Conservation (phyloP, 192 early-diverging fungal genomes). For the Obelidium mucronatum region DNA sequence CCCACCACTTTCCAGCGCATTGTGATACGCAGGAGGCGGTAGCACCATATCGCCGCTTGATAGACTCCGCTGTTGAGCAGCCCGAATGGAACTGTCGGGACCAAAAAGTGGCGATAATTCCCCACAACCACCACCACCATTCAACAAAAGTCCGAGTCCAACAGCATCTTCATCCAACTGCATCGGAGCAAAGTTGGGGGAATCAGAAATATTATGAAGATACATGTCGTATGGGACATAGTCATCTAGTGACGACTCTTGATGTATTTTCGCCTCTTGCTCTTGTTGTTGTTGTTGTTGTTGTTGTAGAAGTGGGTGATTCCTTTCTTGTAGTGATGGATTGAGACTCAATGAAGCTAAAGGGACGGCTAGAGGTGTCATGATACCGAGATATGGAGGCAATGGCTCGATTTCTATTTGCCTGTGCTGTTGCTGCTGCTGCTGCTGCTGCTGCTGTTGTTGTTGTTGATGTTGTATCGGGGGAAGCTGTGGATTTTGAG, state of each 20-base stretch:
- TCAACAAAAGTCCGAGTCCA: background rate
- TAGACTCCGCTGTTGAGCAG: too few species aligned
- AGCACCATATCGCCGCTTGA: background rate
- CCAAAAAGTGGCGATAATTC: background rate
- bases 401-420: conserved; percentile 13
- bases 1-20: background rate
- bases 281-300: background rate
- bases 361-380: background rate
- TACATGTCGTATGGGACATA: background rate
- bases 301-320: background rate
- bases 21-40: background rate
- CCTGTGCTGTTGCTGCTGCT: too few species aligned
- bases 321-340: too few species aligned
- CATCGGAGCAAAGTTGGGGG: conserved; percentile 2
- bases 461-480: too few species aligned
- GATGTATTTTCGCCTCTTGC: too few species aligned
- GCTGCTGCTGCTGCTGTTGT: too few species aligned
- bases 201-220: background rate
- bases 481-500: too few species aligned
- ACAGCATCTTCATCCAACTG: background rate
- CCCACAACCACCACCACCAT: background rate
- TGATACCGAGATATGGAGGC: conserved; percentile 26
- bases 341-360: background rate
- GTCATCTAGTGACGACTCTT: background rate
- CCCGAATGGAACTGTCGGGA: too few species aligned